A percentile compares a stretch with the other conserved stretches of the same genome.
Evolutionary conservation across 495 filamentous ascomycete species (phyloP).

Genomic region (Penicillium malachiteum): DNA sequence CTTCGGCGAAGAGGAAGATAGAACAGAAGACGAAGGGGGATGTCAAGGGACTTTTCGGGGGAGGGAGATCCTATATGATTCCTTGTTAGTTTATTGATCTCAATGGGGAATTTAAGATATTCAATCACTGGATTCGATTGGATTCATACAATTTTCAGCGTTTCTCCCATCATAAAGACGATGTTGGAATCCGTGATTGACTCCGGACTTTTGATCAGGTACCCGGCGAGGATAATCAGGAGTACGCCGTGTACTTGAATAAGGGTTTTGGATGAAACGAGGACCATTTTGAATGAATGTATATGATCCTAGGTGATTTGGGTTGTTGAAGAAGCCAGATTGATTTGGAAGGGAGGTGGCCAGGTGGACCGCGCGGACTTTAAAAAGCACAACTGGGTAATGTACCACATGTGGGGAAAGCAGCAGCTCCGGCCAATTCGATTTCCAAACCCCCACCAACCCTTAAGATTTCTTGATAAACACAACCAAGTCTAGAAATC

Average conservation of each 20-base stretch:
- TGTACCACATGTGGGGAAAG: constrained; percentile 21
- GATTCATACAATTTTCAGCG: constrained; percentile 67
- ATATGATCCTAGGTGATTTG: background rate
- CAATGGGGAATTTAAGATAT: background rate
- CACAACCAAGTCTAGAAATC: background rate
- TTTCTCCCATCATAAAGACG: constrained; percentile 79
- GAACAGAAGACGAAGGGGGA: constrained; percentile 70
- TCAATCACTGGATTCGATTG: background rate
- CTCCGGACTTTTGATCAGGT: constrained; percentile 71
- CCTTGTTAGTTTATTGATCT: constrained; percentile 31
- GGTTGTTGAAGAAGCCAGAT: constrained; percentile 4
- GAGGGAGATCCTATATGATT: constrained; percentile 43
- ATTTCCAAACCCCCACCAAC: constrained; percentile 16
- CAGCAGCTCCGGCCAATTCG: constrained; percentile 12
- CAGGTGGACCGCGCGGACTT: background rate
- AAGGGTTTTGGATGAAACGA: constrained; percentile 73
- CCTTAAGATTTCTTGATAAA: background rate
- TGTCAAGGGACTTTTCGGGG: constrained; percentile 58
- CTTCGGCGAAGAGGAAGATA: constrained; percentile 63
- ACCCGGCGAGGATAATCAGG: constrained; percentile 76
- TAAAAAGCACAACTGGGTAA: background rate
- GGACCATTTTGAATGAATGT: constrained; percentile 57
- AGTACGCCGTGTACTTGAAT: constrained; percentile 77
- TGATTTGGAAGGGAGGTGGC: background rate
- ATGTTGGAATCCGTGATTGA: constrained; percentile 74